A percentile compares a stretch with the other conserved stretches of the same genome.
phyloP scores from a whole-genome alignment of 1,139 yeast species.

The Yamadazyma triangularis region DNA sequence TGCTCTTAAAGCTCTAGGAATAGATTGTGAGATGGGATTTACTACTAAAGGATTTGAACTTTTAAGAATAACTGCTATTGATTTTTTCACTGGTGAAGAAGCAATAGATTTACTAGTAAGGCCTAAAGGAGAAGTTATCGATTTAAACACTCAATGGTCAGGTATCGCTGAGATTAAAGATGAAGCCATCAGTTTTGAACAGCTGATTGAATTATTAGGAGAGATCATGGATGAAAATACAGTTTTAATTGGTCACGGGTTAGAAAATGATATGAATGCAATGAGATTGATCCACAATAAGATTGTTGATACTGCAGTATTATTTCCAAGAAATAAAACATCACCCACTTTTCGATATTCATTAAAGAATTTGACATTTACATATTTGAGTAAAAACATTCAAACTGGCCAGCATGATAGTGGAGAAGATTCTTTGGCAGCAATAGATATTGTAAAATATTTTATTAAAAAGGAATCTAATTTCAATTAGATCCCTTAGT shows the following conservation, averaged over 20 bases:
- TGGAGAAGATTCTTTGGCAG: constrained; percentile 84
- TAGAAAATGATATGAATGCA: constrained; percentile 86
- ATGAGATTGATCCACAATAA: constrained; percentile 69
- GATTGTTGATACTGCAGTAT: constrained; percentile 80
- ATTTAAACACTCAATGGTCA: constrained; percentile 79
- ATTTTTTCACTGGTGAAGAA: constrained; percentile 61
- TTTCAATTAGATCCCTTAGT: too few species aligned
- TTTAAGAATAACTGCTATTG: constrained; percentile 76
- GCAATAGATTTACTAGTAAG: constrained; percentile 67
- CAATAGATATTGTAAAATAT: constrained; percentile 71
- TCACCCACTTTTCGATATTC: constrained; percentile 57
- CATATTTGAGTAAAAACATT: constrained; percentile 64
- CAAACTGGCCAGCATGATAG: constrained; percentile 89
- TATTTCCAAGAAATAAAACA: constrained; percentile 61
- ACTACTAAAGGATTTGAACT: constrained; percentile 86
- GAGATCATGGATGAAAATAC: constrained; percentile 59
- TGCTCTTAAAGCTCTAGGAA: constrained; percentile 57
- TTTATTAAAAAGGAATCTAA: constrained; percentile 29
- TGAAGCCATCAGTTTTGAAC: constrained; percentile 57
- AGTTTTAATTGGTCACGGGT: constrained; percentile 85
- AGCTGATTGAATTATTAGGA: constrained; percentile 47
- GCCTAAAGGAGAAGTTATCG: constrained; percentile 76
- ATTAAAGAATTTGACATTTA: constrained; percentile 69
- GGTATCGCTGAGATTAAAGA: constrained; percentile 63
- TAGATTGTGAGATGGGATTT: constrained; percentile 97